Percentiles rank a stretch among this genome's conserved stretches.
phyloP scores from a whole-genome alignment of 257 asterid genomes.

The Solanum dulcamara region DNA sequence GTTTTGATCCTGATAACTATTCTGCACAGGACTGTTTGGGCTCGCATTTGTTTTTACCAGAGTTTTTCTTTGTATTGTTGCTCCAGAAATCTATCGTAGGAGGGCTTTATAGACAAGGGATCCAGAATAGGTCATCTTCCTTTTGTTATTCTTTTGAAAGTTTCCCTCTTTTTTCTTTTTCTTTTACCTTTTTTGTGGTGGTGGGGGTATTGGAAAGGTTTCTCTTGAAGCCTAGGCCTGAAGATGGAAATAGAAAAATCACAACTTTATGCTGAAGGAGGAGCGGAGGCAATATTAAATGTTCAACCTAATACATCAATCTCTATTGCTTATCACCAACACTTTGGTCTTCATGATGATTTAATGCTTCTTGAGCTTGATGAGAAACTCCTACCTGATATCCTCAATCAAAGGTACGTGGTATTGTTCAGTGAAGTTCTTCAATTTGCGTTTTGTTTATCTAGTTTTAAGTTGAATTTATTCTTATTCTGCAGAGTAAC shows the following conservation, averaged over 20 bases:
- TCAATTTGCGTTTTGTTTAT: not conserved
- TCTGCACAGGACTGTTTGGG: not conserved
- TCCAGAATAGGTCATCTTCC: not conserved
- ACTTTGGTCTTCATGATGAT: slow-evolving; percentile 65
- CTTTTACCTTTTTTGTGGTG: not conserved
- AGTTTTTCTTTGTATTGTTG: not conserved
- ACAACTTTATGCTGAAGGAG: slow-evolving; percentile 26
- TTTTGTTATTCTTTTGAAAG: not conserved
- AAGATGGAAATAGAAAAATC: slow-evolving; percentile 9
- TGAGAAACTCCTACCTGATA: slow-evolving; percentile 66
- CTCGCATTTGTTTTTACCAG: not conserved
- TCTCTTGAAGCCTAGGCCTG: not conserved
- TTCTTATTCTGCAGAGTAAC: slow-evolving; percentile 38
- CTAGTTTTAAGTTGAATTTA: not conserved
- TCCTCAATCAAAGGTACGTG: slow-evolving; percentile 56
- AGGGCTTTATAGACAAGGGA: not conserved
- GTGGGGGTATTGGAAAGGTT: not conserved
- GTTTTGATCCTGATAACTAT: not conserved
- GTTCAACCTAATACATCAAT: slow-evolving; percentile 53
- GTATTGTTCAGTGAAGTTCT: not conserved
- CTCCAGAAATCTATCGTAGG: not conserved
- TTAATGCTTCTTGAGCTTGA: slow-evolving; percentile 83
- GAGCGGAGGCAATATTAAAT: slow-evolving; percentile 65
- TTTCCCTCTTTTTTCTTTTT: not conserved
- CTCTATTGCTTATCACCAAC: slow-evolving; percentile 58